Percentiles rank a stretch among this genome's conserved stretches.
Evolutionary conservation across 768 basidiomycete species (phyloP).

Genomic region (Termitomyces sp.): DNA sequence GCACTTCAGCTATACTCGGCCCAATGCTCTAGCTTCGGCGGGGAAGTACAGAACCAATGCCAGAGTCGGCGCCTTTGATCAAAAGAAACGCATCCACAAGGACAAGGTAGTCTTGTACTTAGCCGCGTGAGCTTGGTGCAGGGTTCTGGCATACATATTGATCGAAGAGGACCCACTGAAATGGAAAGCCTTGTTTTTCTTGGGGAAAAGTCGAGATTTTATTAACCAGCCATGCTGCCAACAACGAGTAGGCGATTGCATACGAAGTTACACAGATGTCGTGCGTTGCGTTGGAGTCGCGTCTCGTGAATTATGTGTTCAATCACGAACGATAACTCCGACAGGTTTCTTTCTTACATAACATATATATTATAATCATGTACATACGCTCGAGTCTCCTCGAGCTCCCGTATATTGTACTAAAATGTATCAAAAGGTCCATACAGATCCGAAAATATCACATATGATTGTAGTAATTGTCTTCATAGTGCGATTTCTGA

Average conservation of each 20-base stretch:
- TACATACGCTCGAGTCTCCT: too few relatives aligned
- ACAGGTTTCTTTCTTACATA: neutral
- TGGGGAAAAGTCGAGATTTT: neutral
- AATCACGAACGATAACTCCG: neutral
- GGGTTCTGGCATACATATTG: slow-evolving; percentile 7
- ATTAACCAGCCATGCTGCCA: neutral
- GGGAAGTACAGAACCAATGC: slow-evolving; percentile 1
- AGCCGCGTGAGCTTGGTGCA: slow-evolving; percentile 3
- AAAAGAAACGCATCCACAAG: slow-evolving; percentile 3
- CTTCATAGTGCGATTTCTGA: slow-evolving; percentile 1
- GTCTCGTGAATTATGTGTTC: too few relatives aligned
- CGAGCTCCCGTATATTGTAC: neutral
- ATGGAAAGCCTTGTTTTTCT: slow-evolving; percentile 6
- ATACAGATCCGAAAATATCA: neutral
- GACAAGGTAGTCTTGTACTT: slow-evolving; percentile 4
- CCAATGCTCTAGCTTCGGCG: slow-evolving; percentile 1
- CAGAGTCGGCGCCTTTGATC: neutral
- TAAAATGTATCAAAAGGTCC: neutral
- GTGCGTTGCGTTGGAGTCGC: too few relatives aligned
- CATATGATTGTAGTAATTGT: slow-evolving; percentile 1
- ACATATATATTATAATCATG: too few relatives aligned
- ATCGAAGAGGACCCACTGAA: slow-evolving; percentile 4
- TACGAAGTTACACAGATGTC: neutral
- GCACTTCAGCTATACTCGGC: slow-evolving; percentile 9
- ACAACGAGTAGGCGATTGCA: neutral